Evolutionary conservation across 1,284 basidiomycete species (phyloP), one percentile per base, ranked within the genome.

Genomic region (Athelia psychrophila): DNA sequence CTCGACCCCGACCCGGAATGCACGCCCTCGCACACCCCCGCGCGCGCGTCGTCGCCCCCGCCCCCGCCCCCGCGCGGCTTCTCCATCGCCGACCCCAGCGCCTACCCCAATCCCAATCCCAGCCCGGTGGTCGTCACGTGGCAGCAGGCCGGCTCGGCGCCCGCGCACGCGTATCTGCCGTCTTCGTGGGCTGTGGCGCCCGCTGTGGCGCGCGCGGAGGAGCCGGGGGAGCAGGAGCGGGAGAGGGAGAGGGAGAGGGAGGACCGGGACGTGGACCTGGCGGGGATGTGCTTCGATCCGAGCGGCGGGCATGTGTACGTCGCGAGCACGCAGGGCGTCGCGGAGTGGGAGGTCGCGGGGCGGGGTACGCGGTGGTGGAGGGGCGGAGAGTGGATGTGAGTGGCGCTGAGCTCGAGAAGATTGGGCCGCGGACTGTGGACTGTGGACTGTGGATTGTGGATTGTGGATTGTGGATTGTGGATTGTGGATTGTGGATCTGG

Each of bases 261-360:
- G 58, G 56, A 65, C 32, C 64, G 73, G 15, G 81, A 86, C 58
- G 63, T 83, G 47, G 84, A 91, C 61, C 69, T 91, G 46, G 86
- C 86, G 0, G 88, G 88, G 9, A 72, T 81, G 47, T 88, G 87
- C 58, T 91, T 91, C 60, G 88, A 91, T 65, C 86, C 87, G 15
- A 72, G 64, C 24, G 88, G 88, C 3, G 73, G 76, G 56, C 76
- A 72, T 60, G 67, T 91, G 51, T 91, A 91, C 62, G 86, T 85
- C 40, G 86, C 83, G 27, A 80, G 80, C 44, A 75, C 76, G 50
- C 71, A 75, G 51, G 82, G 83, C 23, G 69, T 90, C 16, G 79
- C 77, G 3, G 87, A 88, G 62, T 90, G 84, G 84, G 71, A 72
- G 25, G 71, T 88, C 20, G 67, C 71, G 33, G 84, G 83, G 2